Conservation (phyloP, 2,329 filamentous ascomycete species). For the Cladosporium sp. region DNA sequence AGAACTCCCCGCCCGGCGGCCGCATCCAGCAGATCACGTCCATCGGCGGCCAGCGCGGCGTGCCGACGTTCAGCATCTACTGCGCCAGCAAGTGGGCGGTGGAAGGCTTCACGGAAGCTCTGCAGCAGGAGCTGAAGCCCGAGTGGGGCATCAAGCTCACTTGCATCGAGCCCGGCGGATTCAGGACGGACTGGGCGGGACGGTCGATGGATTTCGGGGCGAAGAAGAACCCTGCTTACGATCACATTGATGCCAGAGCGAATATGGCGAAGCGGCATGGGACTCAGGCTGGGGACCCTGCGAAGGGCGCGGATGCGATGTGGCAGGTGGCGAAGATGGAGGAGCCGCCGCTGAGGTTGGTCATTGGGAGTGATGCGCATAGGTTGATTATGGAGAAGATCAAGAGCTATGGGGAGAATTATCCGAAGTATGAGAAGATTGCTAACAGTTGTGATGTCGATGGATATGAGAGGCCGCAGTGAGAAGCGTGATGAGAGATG, state of each 20-base stretch:
- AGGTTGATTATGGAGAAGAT: constrained; percentile 51
- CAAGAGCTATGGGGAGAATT: constrained; percentile 49
- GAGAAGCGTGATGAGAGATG: background rate
- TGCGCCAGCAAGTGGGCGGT: constrained; percentile 49
- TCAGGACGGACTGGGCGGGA: constrained; percentile 50
- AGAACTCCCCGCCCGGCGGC: constrained; percentile 49
- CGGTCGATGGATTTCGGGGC: constrained; percentile 50
- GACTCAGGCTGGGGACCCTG: constrained; percentile 52
- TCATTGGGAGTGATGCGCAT: constrained; percentile 57
- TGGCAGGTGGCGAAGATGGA: constrained; percentile 56
- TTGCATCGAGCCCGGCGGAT: constrained; percentile 48
- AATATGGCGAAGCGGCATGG: constrained; percentile 44
- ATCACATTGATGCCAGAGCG: constrained; percentile 49
- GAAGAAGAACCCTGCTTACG: constrained; percentile 47
- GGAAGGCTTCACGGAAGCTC: constrained; percentile 49
- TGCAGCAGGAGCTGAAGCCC: constrained; percentile 45
- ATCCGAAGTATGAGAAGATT: constrained; percentile 52
- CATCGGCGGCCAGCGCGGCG: constrained; percentile 50
- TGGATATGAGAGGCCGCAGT: constrained; percentile 32
- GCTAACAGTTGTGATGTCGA: constrained; percentile 52
- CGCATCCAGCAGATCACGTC: constrained; percentile 58
- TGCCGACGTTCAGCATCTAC: constrained; percentile 45
- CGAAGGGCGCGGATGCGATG: constrained; percentile 50
- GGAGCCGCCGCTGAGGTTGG: constrained; percentile 54
- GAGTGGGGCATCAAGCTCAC: constrained; percentile 51